These are phyloP conservation scores for Phoma sp. DNA, from an alignment of 2,329 filamentous ascomycete species.

Conservation along the genomic window DNA sequence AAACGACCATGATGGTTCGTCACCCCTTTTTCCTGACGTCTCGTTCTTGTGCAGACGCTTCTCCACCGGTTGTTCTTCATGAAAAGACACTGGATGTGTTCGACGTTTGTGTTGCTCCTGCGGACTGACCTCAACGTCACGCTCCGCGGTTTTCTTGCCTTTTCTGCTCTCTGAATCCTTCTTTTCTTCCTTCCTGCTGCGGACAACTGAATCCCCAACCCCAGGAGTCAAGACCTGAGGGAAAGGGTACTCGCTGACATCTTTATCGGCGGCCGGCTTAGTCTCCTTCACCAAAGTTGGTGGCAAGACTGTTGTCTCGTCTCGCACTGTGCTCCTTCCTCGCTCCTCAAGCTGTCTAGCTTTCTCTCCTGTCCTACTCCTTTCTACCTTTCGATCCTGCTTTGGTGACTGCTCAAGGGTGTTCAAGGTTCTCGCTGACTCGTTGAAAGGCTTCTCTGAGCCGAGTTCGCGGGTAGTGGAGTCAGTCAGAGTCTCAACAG, in stretches of 20 bases:
- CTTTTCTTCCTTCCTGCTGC: slow-evolving; percentile 36
- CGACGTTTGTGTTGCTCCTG: slow-evolving; percentile 42
- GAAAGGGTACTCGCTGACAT: slow-evolving; percentile 39
- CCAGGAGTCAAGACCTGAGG: slow-evolving; percentile 22
- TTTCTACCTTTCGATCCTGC: not conserved
- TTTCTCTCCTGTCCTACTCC: not conserved
- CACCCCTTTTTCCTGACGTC: slow-evolving; percentile 8
- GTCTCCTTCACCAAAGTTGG: not conserved
- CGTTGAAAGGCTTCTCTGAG: not conserved
- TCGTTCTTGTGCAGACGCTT: slow-evolving; percentile 44
- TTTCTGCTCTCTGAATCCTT: slow-evolving; percentile 52
- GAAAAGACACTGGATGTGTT: slow-evolving; percentile 41
- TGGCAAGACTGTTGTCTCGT: not conserved
- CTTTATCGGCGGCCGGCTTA: not conserved
- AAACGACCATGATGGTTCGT: slow-evolving; percentile 48
- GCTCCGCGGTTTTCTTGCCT: slow-evolving; percentile 36
- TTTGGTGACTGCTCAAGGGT: slow-evolving; percentile 2
- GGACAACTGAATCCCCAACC: not conserved
- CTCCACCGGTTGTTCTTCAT: slow-evolving; percentile 43
- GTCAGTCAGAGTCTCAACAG: slow-evolving; percentile 41
- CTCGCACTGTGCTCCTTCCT: slow-evolving; percentile 7
- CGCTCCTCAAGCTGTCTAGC: not conserved
- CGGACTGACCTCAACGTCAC: slow-evolving; percentile 2
- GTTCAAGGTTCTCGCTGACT: not conserved
- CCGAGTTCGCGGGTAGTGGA: slow-evolving; percentile 27